These are phyloP conservation scores for Salix exigua DNA, from an alignment of 345 rosid genomes.

Conservation along the genomic window DNA sequence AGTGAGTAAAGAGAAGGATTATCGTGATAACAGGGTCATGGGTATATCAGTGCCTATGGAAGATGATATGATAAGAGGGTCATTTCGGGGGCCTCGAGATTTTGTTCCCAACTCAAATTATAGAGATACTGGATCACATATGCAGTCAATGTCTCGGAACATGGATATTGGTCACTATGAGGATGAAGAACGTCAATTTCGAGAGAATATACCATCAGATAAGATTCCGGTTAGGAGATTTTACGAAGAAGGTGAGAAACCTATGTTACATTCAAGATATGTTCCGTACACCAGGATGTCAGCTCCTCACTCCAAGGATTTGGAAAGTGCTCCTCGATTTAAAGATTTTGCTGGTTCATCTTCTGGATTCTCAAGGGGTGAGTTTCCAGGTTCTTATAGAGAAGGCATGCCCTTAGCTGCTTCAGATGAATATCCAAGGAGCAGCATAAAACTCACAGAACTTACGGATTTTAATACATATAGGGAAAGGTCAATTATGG, in stretches of 20 bases:
- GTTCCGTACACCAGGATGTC: conserved; percentile 22
- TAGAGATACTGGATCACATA: conserved; percentile 28
- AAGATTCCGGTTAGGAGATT: conserved; percentile 23
- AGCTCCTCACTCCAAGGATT: conserved; percentile 30
- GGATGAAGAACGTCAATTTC: conserved; percentile 32
- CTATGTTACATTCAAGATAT: conserved; percentile 32
- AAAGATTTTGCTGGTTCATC: conserved; percentile 36
- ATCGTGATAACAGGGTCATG: conserved; percentile 25
- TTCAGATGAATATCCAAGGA: conserved; percentile 34
- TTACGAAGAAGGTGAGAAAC: conserved; percentile 35
- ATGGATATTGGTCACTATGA: conserved; percentile 25
- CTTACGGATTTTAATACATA: conserved; percentile 21
- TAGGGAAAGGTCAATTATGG: conserved; percentile 27
- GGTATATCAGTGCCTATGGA: conserved; percentile 26
- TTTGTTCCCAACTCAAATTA: conserved; percentile 31
- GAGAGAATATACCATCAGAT: conserved; percentile 31
- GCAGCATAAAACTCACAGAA: conserved; percentile 31
- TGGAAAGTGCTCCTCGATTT: conserved; percentile 22
- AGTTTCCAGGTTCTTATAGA: conserved; percentile 24
- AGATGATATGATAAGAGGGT: conserved; percentile 29
- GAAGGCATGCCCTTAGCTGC: conserved; percentile 32
- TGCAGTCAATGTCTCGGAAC: conserved; percentile 17
- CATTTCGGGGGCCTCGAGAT: conserved; percentile 26
- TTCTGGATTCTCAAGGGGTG: conserved; percentile 30
- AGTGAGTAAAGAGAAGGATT: conserved; percentile 32